Evolutionary conservation across 192 early-diverging fungal species (phyloP), one percentile per base, ranked within the genome.

Genomic region (Backusella parvicylindrica): DNA sequence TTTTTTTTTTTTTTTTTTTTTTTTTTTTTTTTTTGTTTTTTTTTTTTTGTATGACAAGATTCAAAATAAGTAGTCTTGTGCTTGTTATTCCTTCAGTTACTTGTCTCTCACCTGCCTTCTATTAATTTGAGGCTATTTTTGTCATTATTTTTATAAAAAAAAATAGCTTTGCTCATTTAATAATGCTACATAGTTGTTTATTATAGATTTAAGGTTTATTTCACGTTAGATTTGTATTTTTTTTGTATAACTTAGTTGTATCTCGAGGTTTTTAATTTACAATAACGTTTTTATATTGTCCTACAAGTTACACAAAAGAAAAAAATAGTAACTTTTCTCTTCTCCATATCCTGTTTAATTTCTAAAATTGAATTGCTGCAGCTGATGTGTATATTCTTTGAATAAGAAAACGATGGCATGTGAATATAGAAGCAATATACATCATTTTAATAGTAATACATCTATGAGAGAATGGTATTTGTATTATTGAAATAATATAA

Each of bases 331-430:
- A 23, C 50, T 53, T 53, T 21, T 41, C 21, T 53, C n/a, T 50
- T 50, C 49, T 50, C 21, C 18, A 7, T 53, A 53, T 53, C 50
- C 50, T 53, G 50, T 53, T 53, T 53, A 53, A 53, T 53, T 53
- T 53, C 50, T 53, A 53, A 53, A 53, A 53, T 53, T 53, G 50
- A 53, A 53, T 53, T 53, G 21, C 50, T 53, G 50, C 50, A 53
- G 50, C 49, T 53, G 49, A 53, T 23, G 40, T 16, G 16, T 12
- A 53, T 53, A 21, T 53, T 9, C 49, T 21, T 8, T 53, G 50
- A 53, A 53, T 18, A 26, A 7, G 9, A 12, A 53, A 21, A 21
- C 21, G n/a, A 53, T 53, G n/a, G 21, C 50, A 53, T 53, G 50
- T 50, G 49, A 50, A 50, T 50, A 21, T 50, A 21, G 18, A 18